Evolutionary conservation across 1,139 yeast genomes (phyloP).

Genomic region (Nakaseomyces sp.): DNA sequence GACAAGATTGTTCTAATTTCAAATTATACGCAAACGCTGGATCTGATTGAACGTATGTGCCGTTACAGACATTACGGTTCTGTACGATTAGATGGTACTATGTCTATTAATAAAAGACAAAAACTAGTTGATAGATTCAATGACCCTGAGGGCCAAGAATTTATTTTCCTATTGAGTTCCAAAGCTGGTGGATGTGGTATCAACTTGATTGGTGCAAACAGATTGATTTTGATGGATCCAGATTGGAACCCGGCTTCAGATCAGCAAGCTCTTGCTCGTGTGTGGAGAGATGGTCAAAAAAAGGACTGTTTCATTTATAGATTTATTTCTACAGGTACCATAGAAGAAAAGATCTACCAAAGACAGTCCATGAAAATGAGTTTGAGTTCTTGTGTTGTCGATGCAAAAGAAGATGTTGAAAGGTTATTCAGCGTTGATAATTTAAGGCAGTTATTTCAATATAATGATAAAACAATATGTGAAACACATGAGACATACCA

Average conservation of each 20-base stretch:
- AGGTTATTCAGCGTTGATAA: conserved; percentile 79
- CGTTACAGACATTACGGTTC: conserved; percentile 64
- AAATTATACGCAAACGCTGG: conserved; percentile 89
- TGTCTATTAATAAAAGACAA: conserved; percentile 87
- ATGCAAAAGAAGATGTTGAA: conserved; percentile 92
- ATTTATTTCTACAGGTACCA: conserved; percentile 88
- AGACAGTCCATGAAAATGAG: conserved; percentile 95
- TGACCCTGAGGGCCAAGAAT: conserved; percentile 82
- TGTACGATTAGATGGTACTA: conserved; percentile 85
- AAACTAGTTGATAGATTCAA: conserved; percentile 86
- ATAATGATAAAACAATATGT: conserved; percentile 58
- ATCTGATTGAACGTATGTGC: conserved; percentile 81
- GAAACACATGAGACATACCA: conserved; percentile 91
- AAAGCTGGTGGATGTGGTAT: conserved; percentile 99
- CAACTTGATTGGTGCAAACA: conserved; percentile 90
- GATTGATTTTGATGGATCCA: conserved; percentile 83
- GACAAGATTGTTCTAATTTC: conserved; percentile 93
- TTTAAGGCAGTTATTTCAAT: conserved; percentile 66
- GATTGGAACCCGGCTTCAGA: conserved; percentile 99
- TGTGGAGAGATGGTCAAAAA: conserved; percentile 98
- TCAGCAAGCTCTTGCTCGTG: conserved; percentile 95
- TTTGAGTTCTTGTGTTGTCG: conserved; percentile 91
- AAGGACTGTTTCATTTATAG: conserved; percentile 93
- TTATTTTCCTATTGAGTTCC: conserved; percentile 79
- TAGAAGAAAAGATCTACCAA: conserved; percentile 93